These are phyloP conservation scores for Coemansia sp. DNA, from an alignment of 192 early-diverging fungal species.

Conservation along the genomic window DNA sequence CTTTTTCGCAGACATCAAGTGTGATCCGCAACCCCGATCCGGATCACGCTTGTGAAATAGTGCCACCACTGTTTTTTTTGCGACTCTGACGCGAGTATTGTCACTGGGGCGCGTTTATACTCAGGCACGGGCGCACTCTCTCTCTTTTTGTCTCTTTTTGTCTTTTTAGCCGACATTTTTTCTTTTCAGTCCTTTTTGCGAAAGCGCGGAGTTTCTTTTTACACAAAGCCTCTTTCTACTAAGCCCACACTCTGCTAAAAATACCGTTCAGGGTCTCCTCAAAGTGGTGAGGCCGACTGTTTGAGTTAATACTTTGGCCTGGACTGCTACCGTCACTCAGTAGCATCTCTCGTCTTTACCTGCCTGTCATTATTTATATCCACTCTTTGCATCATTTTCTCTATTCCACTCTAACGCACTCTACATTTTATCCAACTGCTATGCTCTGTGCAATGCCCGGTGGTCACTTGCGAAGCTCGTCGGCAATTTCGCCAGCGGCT, in stretches of 20 bases:
- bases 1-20: not conserved
- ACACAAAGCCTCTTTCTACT: not conserved
- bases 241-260: slow-evolving; percentile 4
- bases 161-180: not conserved
- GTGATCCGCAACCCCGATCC: not conserved
- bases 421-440: not conserved
- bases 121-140: not conserved
- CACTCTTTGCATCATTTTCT: not conserved
- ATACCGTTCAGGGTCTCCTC: slow-evolving; percentile 8
- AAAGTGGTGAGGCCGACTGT: not conserved
- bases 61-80: not conserved
- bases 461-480: slow-evolving; percentile 29
- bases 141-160: not conserved
- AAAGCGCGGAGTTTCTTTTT: not conserved
- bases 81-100: too few species aligned
- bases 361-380: not conserved
- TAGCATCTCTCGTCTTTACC: not conserved
- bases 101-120: not conserved
- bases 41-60: not conserved
- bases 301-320: not conserved
- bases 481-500: slow-evolving; percentile 17
- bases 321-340: not conserved
- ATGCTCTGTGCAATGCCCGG: slow-evolving; percentile 41
- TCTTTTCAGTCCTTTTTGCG: not conserved
- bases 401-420: not conserved